Evolutionary conservation across 495 filamentous ascomycete species (phyloP).

Genomic region (Penicillium salamii): DNA sequence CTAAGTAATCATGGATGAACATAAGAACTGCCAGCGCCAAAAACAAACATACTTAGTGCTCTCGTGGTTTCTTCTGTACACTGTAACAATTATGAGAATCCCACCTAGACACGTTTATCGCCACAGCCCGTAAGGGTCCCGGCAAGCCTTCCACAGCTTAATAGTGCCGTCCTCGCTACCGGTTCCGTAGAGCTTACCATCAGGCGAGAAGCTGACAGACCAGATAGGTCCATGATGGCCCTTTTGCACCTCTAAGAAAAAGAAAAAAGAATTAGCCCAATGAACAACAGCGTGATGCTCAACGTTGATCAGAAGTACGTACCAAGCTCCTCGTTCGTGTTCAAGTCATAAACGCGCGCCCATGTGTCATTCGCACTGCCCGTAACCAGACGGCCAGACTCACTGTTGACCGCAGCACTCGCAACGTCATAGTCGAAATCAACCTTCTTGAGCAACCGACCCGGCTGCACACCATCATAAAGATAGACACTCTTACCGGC

Average conservation of each 20-base stretch:
- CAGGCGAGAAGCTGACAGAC: conserved; percentile 90
- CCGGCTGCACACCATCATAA: conserved; percentile 72
- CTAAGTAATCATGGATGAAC: background rate
- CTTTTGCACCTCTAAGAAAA: conserved; percentile 94
- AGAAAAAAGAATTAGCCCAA: too few species aligned
- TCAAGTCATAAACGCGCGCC: conserved; percentile 88
- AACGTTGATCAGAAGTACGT: too few species aligned
- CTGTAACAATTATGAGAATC: background rate
- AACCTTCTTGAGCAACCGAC: conserved; percentile 70
- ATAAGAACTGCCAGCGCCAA: background rate
- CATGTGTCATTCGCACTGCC: conserved; percentile 86
- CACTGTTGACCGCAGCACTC: conserved; percentile 81
- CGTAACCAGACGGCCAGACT: conserved; percentile 77
- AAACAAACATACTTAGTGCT: background rate
- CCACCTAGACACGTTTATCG: conserved; percentile 40
- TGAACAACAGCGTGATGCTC: too few species aligned
- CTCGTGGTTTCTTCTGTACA: background rate
- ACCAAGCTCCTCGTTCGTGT: conserved; percentile 74
- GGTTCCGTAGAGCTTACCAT: conserved; percentile 92
- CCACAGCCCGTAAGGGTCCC: conserved; percentile 68
- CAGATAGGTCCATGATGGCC: conserved; percentile 97
- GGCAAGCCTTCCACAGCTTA: conserved; percentile 81
- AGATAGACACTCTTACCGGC: conserved; percentile 92
- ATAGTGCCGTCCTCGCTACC: conserved; percentile 97
- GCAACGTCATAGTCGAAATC: conserved; percentile 80